Evolutionary conservation across 306 rosid species (phyloP), one percentile per base, ranked within the genome.

Genomic region (Alnus glutinosa): DNA sequence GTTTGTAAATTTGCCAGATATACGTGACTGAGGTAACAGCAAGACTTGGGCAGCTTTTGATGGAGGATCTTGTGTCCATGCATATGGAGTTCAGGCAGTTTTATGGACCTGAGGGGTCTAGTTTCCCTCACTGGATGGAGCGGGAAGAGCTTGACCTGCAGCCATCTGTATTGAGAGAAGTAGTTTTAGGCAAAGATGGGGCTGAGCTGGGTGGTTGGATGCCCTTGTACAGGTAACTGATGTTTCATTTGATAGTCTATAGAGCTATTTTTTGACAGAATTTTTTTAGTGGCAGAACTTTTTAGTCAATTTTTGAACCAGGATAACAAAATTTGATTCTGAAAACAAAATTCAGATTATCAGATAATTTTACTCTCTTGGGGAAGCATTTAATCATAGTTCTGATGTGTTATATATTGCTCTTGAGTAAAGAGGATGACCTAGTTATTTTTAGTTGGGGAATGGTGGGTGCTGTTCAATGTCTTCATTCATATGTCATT

Each of bases 31-130:
- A 91, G 81, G 97, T 92, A 75, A 68, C 98, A 1, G 83, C 90
- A 36, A 91, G 88, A 82, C 77, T 94, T 30, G 98, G 97, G 72
- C 88, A 86, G 84, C 85, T 94, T 84, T 85, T 94, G 97, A 87
- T 94, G 97, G 93, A 92, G 81, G 97, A 94, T 69, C 95, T 94
- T 87, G 82, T 92, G 78, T 81, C 91, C 54, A 88, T 87, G 93
- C 97, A 94, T 79, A 81, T 68, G 48, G 98, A 94, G 51, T 81
- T 89, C 75, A 92, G 88, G 82, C 91, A 91, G 87, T 86, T 91
- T 79, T 92, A 91, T 55, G 98, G 97, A 80, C 84, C 86, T 9
- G 86, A 80, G 76, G 88, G 84, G 36, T 80, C 87, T 55, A 79
- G 36, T 80, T 85, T 86, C 75, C 92, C 97, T 55, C 69, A 47